Percentiles rank a stretch among this genome's conserved stretches.
Evolutionary conservation across 768 basidiomycete species (phyloP).

Genomic region (Pulveroboletus sp.): DNA sequence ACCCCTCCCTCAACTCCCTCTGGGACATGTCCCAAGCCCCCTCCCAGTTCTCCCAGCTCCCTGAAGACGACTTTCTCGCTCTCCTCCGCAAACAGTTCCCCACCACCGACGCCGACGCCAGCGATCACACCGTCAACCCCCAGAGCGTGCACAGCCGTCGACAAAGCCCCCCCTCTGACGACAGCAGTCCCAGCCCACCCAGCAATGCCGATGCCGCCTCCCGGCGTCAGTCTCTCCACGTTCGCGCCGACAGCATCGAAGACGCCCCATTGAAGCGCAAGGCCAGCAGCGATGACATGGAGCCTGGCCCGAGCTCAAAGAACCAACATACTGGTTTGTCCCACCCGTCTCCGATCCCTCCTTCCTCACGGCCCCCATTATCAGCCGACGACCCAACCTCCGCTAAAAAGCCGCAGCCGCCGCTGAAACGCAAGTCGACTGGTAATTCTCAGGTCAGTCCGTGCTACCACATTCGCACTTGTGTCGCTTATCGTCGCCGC

Average conservation of each 20-base stretch:
- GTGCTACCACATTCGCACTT: neutral
- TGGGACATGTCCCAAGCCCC: constrained; percentile 65
- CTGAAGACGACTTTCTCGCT: constrained; percentile 74
- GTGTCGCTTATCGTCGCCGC: constrained; percentile 5
- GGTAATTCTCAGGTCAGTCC: constrained; percentile 33
- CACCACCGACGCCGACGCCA: constrained; percentile 16
- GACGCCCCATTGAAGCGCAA: constrained; percentile 69
- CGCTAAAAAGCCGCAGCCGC: constrained; percentile 22
- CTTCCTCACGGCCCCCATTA: neutral
- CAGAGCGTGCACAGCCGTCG: constrained; percentile 45
- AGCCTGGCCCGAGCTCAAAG: constrained; percentile 65
- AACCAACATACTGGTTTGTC: constrained; percentile 56
- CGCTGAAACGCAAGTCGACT: constrained; percentile 38
- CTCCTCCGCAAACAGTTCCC: constrained; percentile 75
- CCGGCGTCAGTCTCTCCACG: constrained; percentile 14
- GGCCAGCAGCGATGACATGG: constrained; percentile 60
- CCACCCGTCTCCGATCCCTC: neutral
- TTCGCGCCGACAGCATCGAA: constrained; percentile 34
- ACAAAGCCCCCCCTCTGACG: constrained; percentile 55
- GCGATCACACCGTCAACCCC: constrained; percentile 50
- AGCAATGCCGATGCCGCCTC: constrained; percentile 35
- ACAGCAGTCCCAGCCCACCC: constrained; percentile 76
- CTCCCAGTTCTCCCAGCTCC: constrained; percentile 53
- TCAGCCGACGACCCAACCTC: constrained; percentile 23
- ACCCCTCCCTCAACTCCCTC: constrained; percentile 44